Evolutionary conservation across 495 filamentous ascomycete species (phyloP), one percentile per base, ranked within the genome.

Genomic region (Podospora pseudoanserina): DNA sequence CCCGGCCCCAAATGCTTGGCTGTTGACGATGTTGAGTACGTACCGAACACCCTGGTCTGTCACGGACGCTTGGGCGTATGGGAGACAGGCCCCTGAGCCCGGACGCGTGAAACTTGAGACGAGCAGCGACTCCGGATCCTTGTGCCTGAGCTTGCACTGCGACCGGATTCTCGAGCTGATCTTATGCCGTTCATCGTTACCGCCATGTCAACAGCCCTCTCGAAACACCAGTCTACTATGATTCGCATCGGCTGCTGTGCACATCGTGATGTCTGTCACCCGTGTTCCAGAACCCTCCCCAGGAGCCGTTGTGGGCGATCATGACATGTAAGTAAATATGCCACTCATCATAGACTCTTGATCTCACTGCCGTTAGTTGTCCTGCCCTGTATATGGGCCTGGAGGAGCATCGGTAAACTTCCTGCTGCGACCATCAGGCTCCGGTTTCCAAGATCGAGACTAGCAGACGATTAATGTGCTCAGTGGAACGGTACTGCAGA

Each of bases 151-250:
- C 66, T 73, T 73, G 72, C 75, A 80, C 81, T 83, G 80, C 78
- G 79, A 83, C 79, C 81, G 81, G 81, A 80, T 79, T 76, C 74
- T 74, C 71, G 72, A 75, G 79, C 67, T 81, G 72, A 77, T 82
- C 77, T 84, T 81, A 82, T 83, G 80, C 81, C 80, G 80, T 80
- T 73, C 77, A 68, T 72, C 76, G 39, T 59, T 66, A 60, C 71
- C 68, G 63, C 58, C 68, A 30, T 71, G 70, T 65, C 67, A 72
- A 65, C 67, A 68, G 67, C 63, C 63, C 68, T 72, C 67, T 70
- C 76, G 68, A 77, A 76, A 76, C 74, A 72, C 64, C 32, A 53
- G 23, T 20, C 57, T 63, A 67, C 60, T 68, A 65, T n/a, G 61
- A 63, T 63, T 63, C 30, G 27, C 61, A 11, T 58, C 61, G 39